Evolutionary conservation across 192 early-diverging fungal genomes (phyloP).

Genomic region (Linnemannia elongata): DNA sequence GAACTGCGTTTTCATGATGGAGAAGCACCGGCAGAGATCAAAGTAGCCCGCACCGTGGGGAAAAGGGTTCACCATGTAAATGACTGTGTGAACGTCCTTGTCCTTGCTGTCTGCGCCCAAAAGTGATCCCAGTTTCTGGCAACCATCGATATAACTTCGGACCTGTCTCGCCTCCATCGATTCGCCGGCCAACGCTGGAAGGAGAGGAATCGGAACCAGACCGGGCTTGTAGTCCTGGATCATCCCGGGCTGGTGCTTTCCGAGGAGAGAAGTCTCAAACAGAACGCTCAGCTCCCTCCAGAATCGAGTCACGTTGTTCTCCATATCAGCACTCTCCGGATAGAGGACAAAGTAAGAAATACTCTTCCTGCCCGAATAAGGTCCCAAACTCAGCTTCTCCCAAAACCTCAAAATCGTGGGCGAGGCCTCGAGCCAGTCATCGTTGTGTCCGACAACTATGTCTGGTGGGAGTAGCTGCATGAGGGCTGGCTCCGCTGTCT

Average conservation of each 20-base stretch:
- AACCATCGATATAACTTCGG: constrained; percentile 62
- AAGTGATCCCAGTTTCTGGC: constrained; percentile 59
- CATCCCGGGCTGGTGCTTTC: constrained; percentile 60
- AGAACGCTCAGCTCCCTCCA: constrained; percentile 62
- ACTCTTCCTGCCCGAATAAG: constrained; percentile 65
- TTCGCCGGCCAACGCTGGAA: constrained; percentile 54
- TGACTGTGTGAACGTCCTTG: constrained; percentile 59
- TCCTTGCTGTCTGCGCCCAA: constrained; percentile 52
- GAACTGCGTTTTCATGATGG: constrained; percentile 59
- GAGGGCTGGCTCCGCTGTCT: constrained; percentile 60
- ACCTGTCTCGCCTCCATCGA: constrained; percentile 55
- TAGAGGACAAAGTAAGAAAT: constrained; percentile 67
- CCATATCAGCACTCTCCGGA: constrained; percentile 59
- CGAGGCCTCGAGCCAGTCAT: constrained; percentile 65
- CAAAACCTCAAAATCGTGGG: constrained; percentile 67
- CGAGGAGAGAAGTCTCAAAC: constrained; percentile 64
- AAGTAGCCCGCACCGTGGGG: constrained; percentile 60
- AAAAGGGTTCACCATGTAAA: constrained; percentile 68
- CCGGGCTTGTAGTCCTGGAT: constrained; percentile 58
- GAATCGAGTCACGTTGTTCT: constrained; percentile 47
- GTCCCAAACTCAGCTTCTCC: constrained; percentile 69
- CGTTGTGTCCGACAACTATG: constrained; percentile 65
- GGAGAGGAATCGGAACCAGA: constrained; percentile 58
- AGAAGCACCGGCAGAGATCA: constrained; percentile 64
- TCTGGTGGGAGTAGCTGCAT: constrained; percentile 61